Conservation (phyloP, 768 basidiomycete species). For the Collybia nuda region DNA sequence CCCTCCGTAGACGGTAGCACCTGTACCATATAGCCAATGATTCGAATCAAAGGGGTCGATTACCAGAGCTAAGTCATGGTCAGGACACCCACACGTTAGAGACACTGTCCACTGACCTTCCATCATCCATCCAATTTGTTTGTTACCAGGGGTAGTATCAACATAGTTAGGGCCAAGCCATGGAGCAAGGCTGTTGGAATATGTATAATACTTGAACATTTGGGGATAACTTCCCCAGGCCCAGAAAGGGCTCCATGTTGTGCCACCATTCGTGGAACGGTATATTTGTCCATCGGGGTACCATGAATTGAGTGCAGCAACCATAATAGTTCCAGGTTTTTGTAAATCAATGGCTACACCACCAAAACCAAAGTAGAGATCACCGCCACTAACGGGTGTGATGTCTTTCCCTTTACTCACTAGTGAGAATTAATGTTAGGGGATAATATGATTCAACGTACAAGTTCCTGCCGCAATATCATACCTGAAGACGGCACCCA, state of each 20-base stretch:
- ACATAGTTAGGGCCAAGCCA: slow-evolving; percentile 56
- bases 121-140: slow-evolving; percentile 75
- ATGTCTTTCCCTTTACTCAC: slow-evolving; percentile 50
- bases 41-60: slow-evolving; percentile 71
- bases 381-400: slow-evolving; percentile 58
- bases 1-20: slow-evolving; percentile 62
- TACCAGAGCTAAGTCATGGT: slow-evolving; percentile 35
- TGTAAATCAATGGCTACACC: slow-evolving; percentile 61
- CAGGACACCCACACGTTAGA: not conserved
- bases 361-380: slow-evolving; percentile 63
- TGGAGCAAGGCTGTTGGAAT: slow-evolving; percentile 54
- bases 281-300: slow-evolving; percentile 69
- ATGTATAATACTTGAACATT: slow-evolving; percentile 51
- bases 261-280: slow-evolving; percentile 57
- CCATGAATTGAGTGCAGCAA: slow-evolving; percentile 64
- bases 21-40: slow-evolving; percentile 74
- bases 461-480: slow-evolving; percentile 51
- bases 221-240: slow-evolving; percentile 47
- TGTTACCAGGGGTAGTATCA: slow-evolving; percentile 38
- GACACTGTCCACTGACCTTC: slow-evolving; percentile 36
- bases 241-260: slow-evolving; percentile 62
- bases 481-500: slow-evolving; percentile 50
- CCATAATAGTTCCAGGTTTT: slow-evolving; percentile 65
- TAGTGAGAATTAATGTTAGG: not conserved
- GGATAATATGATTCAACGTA: slow-evolving; percentile 8